Base-by-base conservation (phyloP, 1,284 basidiomycete species). In the Ganoderma resinaceum region DNA sequence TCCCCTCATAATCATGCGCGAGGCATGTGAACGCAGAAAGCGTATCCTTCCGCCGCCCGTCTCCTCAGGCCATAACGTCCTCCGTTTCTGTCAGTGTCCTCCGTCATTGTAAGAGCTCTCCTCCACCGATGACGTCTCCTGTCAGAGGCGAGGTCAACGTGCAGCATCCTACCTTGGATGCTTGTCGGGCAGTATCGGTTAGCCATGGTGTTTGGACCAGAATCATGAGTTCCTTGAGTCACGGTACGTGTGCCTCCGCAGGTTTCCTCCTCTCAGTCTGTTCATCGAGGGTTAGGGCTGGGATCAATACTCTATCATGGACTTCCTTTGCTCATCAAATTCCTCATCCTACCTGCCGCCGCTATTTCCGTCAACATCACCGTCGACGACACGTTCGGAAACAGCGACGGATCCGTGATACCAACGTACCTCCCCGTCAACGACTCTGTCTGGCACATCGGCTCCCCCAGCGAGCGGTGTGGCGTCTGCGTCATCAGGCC, bases 361-460 rank as follows among this genome's bases (percentile, higher is more conserved):
- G 35, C 23, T 9, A 4, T 60, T 5, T 72, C 81, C 3, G 76
- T 80, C 31, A 82, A 82, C 67, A 74, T 82, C 3, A 79, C 82
- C 0, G 80, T 85, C 38, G 83, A 85, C 71, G 84, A 85, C 67
- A 76, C 80, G 0, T 74, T 75, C 29, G 78, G 80, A 18, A 78
- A 82, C 65, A 42, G 23, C 37, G 40, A 23, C 18, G 7, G 20
- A 2, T 12, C n/a, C 35, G n/a, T 60, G 8, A 60, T 42, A 40
- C 59, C 59, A 18, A n/a, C 29, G 2, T 60, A 60, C n/a, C 59
- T 60, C 16, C 75, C 81, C 1, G 53, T 77, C 16, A 79, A 79
- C n/a, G 77, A 78, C 4, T 66, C 58, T 9, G 9, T 35, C 18
- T 52, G 62, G 18, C 75, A 79, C 12, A 40, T 60, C 11, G 82